Evolutionary conservation across 768 basidiomycete species (phyloP), one percentile per base, ranked within the genome.

Genomic region (Trametes coccinea): DNA sequence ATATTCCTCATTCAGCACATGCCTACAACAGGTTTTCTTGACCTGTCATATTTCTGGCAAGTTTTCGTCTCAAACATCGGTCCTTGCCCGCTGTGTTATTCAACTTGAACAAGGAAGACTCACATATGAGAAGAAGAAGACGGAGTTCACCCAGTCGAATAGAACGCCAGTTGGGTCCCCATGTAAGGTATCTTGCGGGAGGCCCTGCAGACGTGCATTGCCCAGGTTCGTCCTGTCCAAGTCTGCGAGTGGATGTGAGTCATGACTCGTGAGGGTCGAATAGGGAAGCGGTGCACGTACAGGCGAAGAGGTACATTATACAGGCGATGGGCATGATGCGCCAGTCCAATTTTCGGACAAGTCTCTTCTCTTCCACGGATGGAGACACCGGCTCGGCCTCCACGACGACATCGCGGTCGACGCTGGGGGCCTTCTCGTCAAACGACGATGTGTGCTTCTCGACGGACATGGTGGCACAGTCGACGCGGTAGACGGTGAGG

Each of bases 111-210:
- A 39, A 13, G 39, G 11, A 11, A 11, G 10, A 74, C 82, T 59
- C 59, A 88, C 89, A 71, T 92, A 92, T 63, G 91, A 84, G 73
- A 92, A 84, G 74, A 87, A 92, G 75, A 92, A 93, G 7, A 81
- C 79, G 0, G 89, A 87, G 59, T 86, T 88, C 46, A 90, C 73
- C 90, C 89, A 91, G 69, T 89, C 89, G 68, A 89, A 92, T n/a
- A 85, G 76, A 27, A 78, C 63, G 0, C 90, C 89, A 0, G 84
- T 85, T 8, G 81, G 81, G 67, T 92, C 90, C 6, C 89, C 89
- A 11, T 79, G 80, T 11, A 92, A 82, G 11, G 69, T 74, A 61
- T 92, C 88, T 41, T 82, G 70, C 3, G 86, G 81, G 11, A 93
- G 74, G 10, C 88, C 86, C 74, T 88, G 88, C 41, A 92, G 76